These are phyloP conservation scores for Globisporangium cystogenes DNA, from an alignment of 352 stramenopile species.

Conservation along the genomic window DNA sequence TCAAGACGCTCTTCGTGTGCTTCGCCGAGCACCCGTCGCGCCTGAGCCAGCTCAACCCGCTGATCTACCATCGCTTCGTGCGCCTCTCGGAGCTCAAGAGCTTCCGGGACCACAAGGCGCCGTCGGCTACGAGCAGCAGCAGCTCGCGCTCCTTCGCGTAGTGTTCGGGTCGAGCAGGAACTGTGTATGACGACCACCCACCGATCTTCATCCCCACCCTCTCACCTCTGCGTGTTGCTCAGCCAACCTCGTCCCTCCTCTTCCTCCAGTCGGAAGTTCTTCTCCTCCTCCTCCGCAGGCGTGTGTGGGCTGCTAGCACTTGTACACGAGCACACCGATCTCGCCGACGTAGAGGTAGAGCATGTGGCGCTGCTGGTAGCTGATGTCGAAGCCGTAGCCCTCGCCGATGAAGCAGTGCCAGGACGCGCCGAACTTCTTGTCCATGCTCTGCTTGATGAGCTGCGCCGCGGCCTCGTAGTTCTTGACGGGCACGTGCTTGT, in stretches of 20 bases:
- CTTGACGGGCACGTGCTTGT: conserved; percentile 92
- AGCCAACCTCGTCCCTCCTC: too few species aligned
- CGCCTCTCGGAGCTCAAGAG: conserved; percentile 80
- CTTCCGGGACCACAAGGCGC: conserved; percentile 70
- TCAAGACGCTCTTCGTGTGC: conserved; percentile 87
- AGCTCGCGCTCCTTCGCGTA: background rate
- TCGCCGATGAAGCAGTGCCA: conserved; percentile 97
- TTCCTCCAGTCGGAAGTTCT: too few species aligned
- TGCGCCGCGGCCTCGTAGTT: conserved; percentile 93
- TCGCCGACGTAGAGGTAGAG: conserved; percentile 93
- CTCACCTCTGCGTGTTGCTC: too few species aligned
- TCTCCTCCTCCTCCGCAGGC: too few species aligned
- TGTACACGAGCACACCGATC: conserved; percentile 95
- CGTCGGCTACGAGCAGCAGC: conserved; percentile 4
- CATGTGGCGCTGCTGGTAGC: conserved; percentile 95
- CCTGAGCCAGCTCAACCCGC: conserved; percentile 73
- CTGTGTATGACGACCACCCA: too few species aligned
- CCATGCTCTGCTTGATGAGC: conserved; percentile 95
- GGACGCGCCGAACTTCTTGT: conserved; percentile 96
- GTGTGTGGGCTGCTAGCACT: too few species aligned
- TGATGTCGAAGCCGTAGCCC: conserved; percentile 96
- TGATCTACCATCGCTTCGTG: conserved; percentile 86
- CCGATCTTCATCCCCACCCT: too few species aligned
- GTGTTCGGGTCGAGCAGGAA: too few species aligned
- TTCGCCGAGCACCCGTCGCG: conserved; percentile 77